These are phyloP conservation scores for Russula abietina DNA, from an alignment of 768 basidiomycete species.

Conservation along the genomic window DNA sequence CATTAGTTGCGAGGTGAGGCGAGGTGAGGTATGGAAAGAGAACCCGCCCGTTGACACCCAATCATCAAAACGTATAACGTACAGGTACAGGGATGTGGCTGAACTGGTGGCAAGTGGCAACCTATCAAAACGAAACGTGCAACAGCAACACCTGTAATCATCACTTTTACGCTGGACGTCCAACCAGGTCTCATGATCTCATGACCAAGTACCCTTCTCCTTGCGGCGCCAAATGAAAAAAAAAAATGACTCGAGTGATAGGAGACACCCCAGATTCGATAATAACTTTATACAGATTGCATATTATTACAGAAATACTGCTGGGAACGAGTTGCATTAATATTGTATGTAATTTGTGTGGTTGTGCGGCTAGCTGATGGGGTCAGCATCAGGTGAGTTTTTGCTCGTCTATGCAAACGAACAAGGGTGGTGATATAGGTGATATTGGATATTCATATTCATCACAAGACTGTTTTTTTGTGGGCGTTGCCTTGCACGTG, in stretches of 20 bases:
- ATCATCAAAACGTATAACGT: neutral
- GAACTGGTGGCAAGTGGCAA: neutral
- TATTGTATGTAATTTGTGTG: neutral
- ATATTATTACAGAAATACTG: neutral
- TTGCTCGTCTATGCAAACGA: too few relatives aligned
- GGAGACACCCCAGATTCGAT: neutral
- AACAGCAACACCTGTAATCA: neutral
- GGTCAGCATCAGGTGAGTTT: neutral
- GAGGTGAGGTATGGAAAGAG: slow-evolving; percentile 2
- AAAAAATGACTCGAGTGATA: slow-evolving; percentile 16
- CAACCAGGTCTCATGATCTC: slow-evolving; percentile 15
- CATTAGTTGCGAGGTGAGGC: slow-evolving; percentile 1
- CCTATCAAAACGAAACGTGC: slow-evolving; percentile 4
- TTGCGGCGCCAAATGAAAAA: slow-evolving; percentile 18
- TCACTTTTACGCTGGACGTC: neutral
- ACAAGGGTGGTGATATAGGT: too few relatives aligned
- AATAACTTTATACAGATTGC: too few relatives aligned
- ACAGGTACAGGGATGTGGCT: neutral
- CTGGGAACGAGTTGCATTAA: neutral
- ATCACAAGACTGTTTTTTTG: neutral
- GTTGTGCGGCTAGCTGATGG: neutral
- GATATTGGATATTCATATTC: too few relatives aligned
- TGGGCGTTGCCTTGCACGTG: neutral
- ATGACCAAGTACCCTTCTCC: slow-evolving; percentile 9
- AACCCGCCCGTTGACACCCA: neutral